Evolutionary conservation across 148 eudicot species (phyloP), one percentile per base, ranked within the genome.

Genomic region (Polygonum aviculare): DNA sequence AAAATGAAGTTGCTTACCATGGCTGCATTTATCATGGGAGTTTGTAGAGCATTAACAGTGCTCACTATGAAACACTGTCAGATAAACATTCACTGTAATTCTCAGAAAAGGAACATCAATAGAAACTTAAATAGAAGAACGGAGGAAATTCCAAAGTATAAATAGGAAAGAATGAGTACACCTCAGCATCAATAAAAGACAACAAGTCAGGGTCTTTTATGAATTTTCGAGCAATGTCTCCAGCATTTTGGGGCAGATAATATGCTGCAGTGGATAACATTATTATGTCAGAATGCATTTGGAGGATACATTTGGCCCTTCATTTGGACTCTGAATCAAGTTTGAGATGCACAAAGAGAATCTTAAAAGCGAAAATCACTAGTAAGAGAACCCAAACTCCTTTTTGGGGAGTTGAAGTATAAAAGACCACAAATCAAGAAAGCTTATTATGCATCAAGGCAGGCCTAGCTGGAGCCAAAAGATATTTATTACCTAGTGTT

Each of bases 141-240:
- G 70, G 4, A 59, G 70, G 40, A 67, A 67, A 63, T 15, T 38
- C 45, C 11, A 14, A 67, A 36, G 35, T 60, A 31, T 22, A 60
- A 60, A 31, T 19, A 36, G 72, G 19, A 36, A 16, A 62, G 75
- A 40, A 26, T 76, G 60, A 62, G 22, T 72, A 70, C 77, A 94
- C 99, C 99, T 96, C 99, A 16, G 98, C 98, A 88, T 96, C 99
- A 69, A 96, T 93, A 73, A 90, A 96, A 67, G 97, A 91, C 82
- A 96, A 65, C 80, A 96, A 74, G 45, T 88, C 85, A 16, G 91
- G 91, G 81, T 96, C 99, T 80, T 88, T 93, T 45, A 96, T 93
- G 77, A 75, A 93, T 67, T 86, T 96, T 38, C 94, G 94, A 80
- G 99, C 98, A 79, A 96, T 87, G 86, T 78, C 85, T 79, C 98